phyloP scores from a whole-genome alignment of 352 stramenopile genomes.

The Achlya hypogyna region DNA sequence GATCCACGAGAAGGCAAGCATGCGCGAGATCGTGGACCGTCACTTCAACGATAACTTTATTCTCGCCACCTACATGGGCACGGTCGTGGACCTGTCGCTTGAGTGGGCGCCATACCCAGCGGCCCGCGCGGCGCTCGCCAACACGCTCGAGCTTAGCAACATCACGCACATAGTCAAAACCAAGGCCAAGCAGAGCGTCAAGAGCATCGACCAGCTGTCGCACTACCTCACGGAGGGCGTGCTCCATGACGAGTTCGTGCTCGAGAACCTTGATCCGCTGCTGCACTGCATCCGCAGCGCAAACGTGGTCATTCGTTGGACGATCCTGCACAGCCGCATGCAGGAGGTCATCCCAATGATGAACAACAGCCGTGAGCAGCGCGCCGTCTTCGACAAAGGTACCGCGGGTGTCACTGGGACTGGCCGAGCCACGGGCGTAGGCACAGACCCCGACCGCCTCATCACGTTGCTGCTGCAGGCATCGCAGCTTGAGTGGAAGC shows the following conservation, averaged over 20 bases:
- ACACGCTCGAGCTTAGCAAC: conserved; percentile 80
- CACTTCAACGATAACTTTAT: conserved; percentile 97
- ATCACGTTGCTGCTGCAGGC: conserved; percentile 90
- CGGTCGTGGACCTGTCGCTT: conserved; percentile 86
- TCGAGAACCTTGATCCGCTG: conserved; percentile 87
- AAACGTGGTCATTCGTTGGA: conserved; percentile 91
- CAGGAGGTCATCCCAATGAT: conserved; percentile 82
- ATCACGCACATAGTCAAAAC: conserved; percentile 83
- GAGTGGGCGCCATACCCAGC: conserved; percentile 89
- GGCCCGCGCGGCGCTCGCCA: conserved; percentile 81
- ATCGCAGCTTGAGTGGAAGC: conserved; percentile 90
- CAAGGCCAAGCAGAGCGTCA: conserved; percentile 79
- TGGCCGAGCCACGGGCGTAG: not conserved
- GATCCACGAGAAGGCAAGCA: conserved; percentile 85
- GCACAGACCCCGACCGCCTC: conserved; percentile 70
- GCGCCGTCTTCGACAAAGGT: conserved; percentile 72
- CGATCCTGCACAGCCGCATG: conserved; percentile 90
- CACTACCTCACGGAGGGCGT: conserved; percentile 88
- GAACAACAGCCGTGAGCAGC: conserved; percentile 71
- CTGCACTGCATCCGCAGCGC: conserved; percentile 87
- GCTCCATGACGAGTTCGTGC: conserved; percentile 88
- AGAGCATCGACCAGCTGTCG: conserved; percentile 84
- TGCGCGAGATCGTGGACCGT: conserved; percentile 93
- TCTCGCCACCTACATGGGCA: conserved; percentile 91
- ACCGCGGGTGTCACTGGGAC: not conserved